phyloP scores from a whole-genome alignment of 1,139 yeast genomes.

The Pichia sp. region DNA sequence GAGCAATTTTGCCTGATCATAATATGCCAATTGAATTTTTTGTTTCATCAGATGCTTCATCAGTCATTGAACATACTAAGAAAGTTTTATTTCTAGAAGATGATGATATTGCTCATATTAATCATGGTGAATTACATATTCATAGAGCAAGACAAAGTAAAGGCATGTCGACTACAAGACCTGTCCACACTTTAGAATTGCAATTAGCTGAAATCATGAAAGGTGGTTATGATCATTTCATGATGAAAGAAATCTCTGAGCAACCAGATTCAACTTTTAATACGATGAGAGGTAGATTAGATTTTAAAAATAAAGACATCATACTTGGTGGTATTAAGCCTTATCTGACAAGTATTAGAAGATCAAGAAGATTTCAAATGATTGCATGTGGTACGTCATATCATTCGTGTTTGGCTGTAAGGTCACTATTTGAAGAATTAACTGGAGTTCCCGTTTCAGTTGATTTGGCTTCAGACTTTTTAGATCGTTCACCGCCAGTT shows the following conservation, averaged over 20 bases:
- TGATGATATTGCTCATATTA: constrained; percentile 97
- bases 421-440: constrained; percentile 93
- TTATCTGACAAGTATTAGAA: constrained; percentile 81
- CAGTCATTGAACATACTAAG: constrained; percentile 96
- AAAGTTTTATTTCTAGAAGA: constrained; percentile 95
- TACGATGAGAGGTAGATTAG: constrained; percentile 99
- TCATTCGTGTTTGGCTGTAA: constrained; percentile 95
- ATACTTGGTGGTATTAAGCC: constrained; percentile 87
- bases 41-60: constrained; percentile 94
- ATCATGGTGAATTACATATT: constrained; percentile 96
- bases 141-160: constrained; percentile 91
- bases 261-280: constrained; percentile 98
- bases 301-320: constrained; percentile 71
- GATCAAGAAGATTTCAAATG: constrained; percentile 95
- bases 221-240: constrained; percentile 92
- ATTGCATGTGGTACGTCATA: constrained; percentile 99
- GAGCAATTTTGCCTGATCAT: constrained; percentile 30
- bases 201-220: constrained; percentile 97
- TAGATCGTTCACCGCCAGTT: constrained; percentile 92
- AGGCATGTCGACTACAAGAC: constrained; percentile 88
- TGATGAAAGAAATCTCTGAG: constrained; percentile 98
- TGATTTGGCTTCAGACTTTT: constrained; percentile 94
- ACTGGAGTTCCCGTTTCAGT: constrained; percentile 95
- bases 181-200: constrained; percentile 93
- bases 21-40: constrained; percentile 81